Evolutionary conservation across 2,329 filamentous ascomycete species (phyloP).

Genomic region (Xylaria multiplex): DNA sequence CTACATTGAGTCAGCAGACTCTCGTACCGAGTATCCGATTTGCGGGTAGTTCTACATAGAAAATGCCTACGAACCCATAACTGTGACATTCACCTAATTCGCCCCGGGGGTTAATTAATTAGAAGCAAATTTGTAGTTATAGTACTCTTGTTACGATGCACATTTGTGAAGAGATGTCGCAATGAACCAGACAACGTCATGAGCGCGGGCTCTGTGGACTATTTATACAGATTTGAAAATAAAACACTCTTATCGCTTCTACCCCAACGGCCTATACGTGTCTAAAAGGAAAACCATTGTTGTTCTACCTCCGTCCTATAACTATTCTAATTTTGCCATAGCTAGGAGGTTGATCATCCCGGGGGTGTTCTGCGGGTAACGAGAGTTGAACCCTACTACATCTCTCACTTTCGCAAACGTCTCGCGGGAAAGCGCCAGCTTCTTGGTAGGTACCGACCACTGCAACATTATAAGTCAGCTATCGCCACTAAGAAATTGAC

Average conservation of each 20-base stretch:
- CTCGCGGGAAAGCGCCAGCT: slow-evolving; percentile 51
- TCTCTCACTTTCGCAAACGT: slow-evolving; percentile 54
- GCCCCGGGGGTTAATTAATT: not conserved
- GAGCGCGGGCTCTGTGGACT: not conserved
- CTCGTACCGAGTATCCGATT: no score
- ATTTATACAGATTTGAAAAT: slow-evolving; percentile 5
- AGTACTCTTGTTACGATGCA: not conserved
- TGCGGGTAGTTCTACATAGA: no score
- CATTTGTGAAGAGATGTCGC: not conserved
- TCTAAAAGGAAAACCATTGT: not conserved
- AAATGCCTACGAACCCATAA: no score
- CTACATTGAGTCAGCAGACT: no score
- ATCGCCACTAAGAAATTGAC: not conserved
- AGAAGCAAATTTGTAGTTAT: not conserved
- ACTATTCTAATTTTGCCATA: slow-evolving; percentile 14
- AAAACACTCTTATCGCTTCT: not conserved
- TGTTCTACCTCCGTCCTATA: not conserved
- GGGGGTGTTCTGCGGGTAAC: slow-evolving; percentile 57
- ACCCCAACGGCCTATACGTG: not conserved
- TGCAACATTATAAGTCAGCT: not conserved
- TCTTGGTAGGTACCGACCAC: slow-evolving; percentile 60
- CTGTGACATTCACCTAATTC: no score
- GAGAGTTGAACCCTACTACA: slow-evolving; percentile 60
- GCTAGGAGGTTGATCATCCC: slow-evolving; percentile 53
- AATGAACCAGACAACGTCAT: not conserved